Base-by-base conservation (phyloP, 2,329 filamentous ascomycete genomes). In the Scolecobasidium constrictum region DNA sequence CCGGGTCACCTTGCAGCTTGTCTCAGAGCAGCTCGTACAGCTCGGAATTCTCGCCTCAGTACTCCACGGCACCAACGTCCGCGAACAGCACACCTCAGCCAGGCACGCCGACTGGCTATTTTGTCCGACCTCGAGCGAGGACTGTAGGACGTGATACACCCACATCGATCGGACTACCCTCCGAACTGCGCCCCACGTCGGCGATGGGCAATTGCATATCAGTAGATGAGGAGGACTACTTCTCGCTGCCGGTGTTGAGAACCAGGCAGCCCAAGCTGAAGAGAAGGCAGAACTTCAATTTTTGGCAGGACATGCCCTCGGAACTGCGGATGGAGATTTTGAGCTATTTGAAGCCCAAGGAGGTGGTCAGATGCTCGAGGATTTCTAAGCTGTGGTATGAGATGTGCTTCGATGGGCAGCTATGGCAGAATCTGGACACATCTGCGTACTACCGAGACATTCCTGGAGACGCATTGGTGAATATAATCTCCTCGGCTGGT, bases 371-470 rank as follows among this genome's bases (percentile, higher is more conserved):
- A 46, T 75, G 76, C 44, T 94, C 90, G 1, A 68, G 77, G 15
- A 83, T 92, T 16, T 90, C 79, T 56, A 86, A 79, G 59, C 64
- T 72, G 4, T 95, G 92, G 69, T 71, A 94, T 59, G 71, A 73
- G 38, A 78, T 85, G 62, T 95, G 90, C 63, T 94, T 90, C 53
- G 90, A 98, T 59, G 92, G 92, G 2, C 92, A 98, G 63, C 66
- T 96, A 13, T 98, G 92, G 92, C 80, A 78, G 3, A 77, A 74
- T 34, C 73, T 96, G 38, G 87, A 96, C 42, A 67, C 85, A 2
- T 81, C 86, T 5, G 79, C 84, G 39, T 96, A 90, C 61, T 95
- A 96, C 57, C 76, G 75, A 49, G 77, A 87, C 41, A 96, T 96
- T 49, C 82, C 90, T 0, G 84, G 83, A 17, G 79, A 85, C 49